phyloP scores from a whole-genome alignment of 169 alveolate genomes.

The Sarcocystis neurona region DNA sequence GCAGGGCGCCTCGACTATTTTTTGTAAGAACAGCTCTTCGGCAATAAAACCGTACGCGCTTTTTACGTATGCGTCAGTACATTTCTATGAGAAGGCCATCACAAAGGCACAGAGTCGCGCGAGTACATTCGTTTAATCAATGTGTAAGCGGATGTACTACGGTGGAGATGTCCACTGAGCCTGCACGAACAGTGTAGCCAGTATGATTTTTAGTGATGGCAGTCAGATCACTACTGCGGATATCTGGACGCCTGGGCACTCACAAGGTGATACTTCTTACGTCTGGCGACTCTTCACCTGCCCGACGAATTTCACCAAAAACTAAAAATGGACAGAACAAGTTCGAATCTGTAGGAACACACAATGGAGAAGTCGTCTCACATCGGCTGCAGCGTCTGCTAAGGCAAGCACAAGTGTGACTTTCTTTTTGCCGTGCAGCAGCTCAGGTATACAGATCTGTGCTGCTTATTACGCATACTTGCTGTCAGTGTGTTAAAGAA shows the following conservation, averaged over 20 bases:
- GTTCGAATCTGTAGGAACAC: neutral
- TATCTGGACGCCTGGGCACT: too few relatives aligned
- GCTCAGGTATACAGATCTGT: too few relatives aligned
- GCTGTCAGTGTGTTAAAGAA: neutral
- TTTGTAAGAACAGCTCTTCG: too few relatives aligned
- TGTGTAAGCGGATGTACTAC: neutral
- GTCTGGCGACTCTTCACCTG: constrained; percentile 52
- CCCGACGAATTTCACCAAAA: constrained; percentile 29
- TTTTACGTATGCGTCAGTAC: neutral
- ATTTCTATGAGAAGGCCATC: neutral
- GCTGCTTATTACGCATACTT: neutral
- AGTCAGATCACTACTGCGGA: too few relatives aligned
- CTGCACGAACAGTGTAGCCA: too few relatives aligned
- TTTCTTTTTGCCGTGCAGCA: too few relatives aligned
- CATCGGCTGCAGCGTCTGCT: too few relatives aligned
- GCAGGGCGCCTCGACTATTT: too few relatives aligned
- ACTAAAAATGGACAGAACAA: constrained; percentile 36
- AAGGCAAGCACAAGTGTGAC: too few relatives aligned
- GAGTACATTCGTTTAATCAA: neutral
- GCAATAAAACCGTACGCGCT: too few relatives aligned
- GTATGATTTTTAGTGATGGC: neutral
- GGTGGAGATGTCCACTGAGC: too few relatives aligned
- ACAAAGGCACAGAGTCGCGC: neutral
- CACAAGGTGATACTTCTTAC: constrained; percentile 5
- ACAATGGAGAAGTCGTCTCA: too few relatives aligned